These are phyloP conservation scores for Funneliformis caledonium DNA, from an alignment of 371 early-diverging fungal genomes.

Conservation along the genomic window DNA sequence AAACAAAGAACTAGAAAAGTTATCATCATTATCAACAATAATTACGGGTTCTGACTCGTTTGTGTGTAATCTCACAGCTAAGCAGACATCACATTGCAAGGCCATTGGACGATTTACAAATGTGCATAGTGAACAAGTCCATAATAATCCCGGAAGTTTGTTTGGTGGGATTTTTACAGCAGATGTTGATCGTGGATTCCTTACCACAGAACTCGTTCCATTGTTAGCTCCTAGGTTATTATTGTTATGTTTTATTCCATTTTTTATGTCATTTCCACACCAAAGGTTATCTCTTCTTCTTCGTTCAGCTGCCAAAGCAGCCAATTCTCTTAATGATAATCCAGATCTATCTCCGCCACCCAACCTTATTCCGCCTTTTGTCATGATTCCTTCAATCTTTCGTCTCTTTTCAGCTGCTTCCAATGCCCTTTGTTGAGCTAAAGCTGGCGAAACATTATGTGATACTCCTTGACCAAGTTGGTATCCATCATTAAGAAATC, in stretches of 20 bases:
- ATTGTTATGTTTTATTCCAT: not conserved
- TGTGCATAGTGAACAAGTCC: conserved; percentile 35
- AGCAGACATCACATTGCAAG: conserved; percentile 30
- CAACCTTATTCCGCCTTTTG: conserved; percentile 5
- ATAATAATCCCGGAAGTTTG: not conserved
- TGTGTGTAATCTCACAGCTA: not conserved
- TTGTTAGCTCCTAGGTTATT: not conserved
- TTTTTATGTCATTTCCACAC: conserved; percentile 14
- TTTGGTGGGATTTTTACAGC: not conserved
- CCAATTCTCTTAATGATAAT: conserved; percentile 5
- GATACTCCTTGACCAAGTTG: not conserved
- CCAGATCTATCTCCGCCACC: not conserved
- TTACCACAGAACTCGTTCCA: not conserved
- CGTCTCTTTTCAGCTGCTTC: conserved; percentile 27
- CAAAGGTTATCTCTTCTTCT: conserved; percentile 24
- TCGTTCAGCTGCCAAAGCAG: conserved; percentile 23
- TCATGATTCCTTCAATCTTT: conserved; percentile 17
- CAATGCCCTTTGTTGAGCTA: conserved; percentile 12
- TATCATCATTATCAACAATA: not conserved
- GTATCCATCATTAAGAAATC: conserved; percentile 46
- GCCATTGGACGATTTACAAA: conserved; percentile 20
- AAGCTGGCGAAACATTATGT: conserved; percentile 20
- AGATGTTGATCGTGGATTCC: not conserved
- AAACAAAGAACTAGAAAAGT: not conserved
- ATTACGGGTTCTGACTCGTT: not conserved